Conservation (phyloP, 306 rosid genomes). For the Quercus berberidifolia region DNA sequence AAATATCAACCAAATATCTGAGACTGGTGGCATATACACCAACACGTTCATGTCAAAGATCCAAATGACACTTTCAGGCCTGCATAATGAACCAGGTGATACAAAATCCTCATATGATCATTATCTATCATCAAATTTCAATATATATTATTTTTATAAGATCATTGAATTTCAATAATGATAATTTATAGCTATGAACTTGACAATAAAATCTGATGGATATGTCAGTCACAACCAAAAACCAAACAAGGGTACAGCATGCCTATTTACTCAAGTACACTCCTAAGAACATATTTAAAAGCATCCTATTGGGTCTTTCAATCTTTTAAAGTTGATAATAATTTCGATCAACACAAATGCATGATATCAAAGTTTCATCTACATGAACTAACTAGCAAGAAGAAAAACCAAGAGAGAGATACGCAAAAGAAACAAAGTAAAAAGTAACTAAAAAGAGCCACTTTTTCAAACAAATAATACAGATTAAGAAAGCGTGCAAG, state of each 20-base stretch:
- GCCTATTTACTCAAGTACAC: neutral
- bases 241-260: neutral
- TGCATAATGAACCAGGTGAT: neutral
- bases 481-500: neutral
- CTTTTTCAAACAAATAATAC: neutral
- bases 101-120: neutral
- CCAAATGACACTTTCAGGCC: neutral
- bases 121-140: neutral
- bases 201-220: neutral
- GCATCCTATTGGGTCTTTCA: neutral
- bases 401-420: neutral
- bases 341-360: neutral
- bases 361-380: conserved; percentile 1
- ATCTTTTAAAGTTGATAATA: neutral
- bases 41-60: neutral
- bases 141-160: neutral
- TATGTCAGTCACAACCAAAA: neutral
- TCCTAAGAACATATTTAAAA: neutral
- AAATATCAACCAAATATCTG: neutral
- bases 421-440: neutral
- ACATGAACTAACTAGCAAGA: neutral
- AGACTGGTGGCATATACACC: neutral
- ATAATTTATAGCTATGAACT: neutral
- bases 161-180: too few relatives aligned
- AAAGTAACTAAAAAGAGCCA: neutral